phyloP scores from a whole-genome alignment of 805 yeast genomes.

The Pichia gijzeniarum region DNA sequence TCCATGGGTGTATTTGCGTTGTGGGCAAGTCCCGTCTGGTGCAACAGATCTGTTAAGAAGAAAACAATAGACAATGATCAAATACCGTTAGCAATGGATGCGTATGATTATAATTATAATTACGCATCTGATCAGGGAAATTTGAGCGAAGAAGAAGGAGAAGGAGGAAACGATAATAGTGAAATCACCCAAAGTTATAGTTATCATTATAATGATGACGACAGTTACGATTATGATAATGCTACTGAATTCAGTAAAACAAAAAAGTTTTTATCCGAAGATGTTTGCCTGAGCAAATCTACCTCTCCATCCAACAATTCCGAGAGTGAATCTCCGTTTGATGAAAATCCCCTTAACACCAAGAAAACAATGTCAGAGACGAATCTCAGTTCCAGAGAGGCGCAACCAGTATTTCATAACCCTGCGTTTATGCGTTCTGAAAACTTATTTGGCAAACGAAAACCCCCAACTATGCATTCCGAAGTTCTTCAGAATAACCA shows the following conservation, averaged over 20 bases:
- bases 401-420: not conserved
- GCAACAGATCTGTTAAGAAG: constrained; percentile 37
- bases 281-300: too few relatives aligned
- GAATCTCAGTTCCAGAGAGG: too few relatives aligned
- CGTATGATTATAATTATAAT: not conserved
- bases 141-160: not conserved
- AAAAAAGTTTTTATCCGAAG: too few relatives aligned
- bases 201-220: too few relatives aligned
- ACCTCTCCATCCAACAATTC: not conserved
- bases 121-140: not conserved
- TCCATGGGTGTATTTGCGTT: constrained; percentile 14
- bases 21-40: constrained; percentile 47
- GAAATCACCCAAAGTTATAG: too few relatives aligned
- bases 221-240: too few relatives aligned
- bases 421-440: constrained; percentile 1
- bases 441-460: not conserved
- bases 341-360: not conserved
- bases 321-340: not conserved
- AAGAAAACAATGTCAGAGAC: not conserved
- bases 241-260: too few relatives aligned
- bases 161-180: not conserved
- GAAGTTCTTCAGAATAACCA: not conserved
- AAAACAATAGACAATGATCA: not conserved
- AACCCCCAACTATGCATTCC: not conserved
- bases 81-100: constrained; percentile 3